Percentiles rank a stretch among this genome's conserved stretches.
Conservation (phyloP, 257 asterid species). For the Asclepias syriaca region DNA sequence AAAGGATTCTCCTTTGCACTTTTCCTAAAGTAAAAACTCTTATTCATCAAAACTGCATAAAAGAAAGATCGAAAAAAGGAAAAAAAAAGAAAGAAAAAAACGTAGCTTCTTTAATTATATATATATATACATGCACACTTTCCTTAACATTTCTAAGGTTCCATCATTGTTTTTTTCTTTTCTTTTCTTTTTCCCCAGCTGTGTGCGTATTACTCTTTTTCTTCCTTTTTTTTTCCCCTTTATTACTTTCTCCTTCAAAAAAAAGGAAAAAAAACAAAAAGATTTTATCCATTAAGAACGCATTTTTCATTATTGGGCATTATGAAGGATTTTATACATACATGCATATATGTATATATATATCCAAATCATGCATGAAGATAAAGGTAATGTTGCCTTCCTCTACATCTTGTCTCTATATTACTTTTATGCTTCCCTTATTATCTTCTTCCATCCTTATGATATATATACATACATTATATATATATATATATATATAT, state of each 20-base stretch:
- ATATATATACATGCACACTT: background rate
- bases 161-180: constrained; percentile 4
- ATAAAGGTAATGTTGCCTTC: background rate
- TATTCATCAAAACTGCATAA: background rate
- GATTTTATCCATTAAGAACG: background rate
- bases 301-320: background rate
- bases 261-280: background rate
- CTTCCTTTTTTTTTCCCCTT: constrained; percentile 4
- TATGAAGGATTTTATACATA: background rate
- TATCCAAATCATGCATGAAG: too few relatives aligned
- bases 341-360: too few relatives aligned
- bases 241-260: background rate
- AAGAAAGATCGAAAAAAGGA: background rate
- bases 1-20: constrained; percentile 7
- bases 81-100: background rate
- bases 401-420: background rate
- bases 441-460: background rate
- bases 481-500: background rate
- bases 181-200: too few relatives aligned
- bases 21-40: background rate
- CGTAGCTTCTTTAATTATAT: constrained; percentile 2
- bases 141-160: constrained; percentile 10
- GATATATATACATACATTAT: too few relatives aligned
- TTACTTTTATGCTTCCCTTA: background rate
- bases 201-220: background rate